phyloP scores from a whole-genome alignment of 345 rosid genomes.

The Bruguiera sexangula region DNA sequence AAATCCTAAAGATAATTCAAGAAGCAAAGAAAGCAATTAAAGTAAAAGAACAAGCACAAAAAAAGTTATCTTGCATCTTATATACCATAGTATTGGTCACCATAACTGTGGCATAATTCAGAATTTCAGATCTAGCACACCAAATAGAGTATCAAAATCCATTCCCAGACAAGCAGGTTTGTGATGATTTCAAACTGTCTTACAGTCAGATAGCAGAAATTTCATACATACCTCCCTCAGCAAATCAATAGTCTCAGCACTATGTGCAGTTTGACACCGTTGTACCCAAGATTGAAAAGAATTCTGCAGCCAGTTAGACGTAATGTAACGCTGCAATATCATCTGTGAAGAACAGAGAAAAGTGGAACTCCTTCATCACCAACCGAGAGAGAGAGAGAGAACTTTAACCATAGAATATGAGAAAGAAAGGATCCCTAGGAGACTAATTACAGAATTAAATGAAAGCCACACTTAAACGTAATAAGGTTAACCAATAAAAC shows the following conservation, averaged over 20 bases:
- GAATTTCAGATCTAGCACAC: neutral
- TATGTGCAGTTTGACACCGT: conserved; percentile 57
- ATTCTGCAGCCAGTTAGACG: conserved; percentile 58
- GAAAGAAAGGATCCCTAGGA: neutral
- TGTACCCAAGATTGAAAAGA: conserved; percentile 65
- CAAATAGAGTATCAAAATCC: neutral
- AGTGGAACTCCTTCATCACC: conserved; percentile 11
- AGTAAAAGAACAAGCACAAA: neutral
- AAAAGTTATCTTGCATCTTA: too few relatives aligned
- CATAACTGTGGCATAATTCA: neutral
- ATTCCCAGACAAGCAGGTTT: neutral
- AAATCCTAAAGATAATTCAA: neutral
- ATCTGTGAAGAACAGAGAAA: conserved; percentile 48
- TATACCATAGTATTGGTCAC: too few relatives aligned
- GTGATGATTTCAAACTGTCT: neutral
- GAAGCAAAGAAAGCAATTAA: neutral
- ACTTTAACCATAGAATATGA: neutral
- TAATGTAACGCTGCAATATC: conserved; percentile 61
- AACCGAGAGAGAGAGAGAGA: neutral
- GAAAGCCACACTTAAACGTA: too few relatives aligned
- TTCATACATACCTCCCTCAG: conserved; percentile 65
- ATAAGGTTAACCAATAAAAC: too few relatives aligned
- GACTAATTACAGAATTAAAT: neutral
- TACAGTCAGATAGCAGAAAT: neutral
- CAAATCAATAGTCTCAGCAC: conserved; percentile 82